Conservation (phyloP, 345 rosid genomes). For the Hibiscus trionum region DNA sequence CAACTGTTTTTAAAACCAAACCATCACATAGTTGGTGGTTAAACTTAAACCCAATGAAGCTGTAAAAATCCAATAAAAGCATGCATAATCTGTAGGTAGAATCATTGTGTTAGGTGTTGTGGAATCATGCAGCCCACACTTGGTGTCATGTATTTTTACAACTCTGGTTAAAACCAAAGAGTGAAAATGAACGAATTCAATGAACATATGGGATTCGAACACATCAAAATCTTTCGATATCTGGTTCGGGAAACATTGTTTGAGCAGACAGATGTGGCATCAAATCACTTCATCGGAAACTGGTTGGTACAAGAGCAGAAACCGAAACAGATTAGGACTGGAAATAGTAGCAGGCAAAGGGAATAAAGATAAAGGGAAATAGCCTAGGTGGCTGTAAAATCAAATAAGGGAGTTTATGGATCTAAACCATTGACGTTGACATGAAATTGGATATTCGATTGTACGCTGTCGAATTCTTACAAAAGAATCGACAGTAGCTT, state of each 20-base stretch:
- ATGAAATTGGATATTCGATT: neutral
- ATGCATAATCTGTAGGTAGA: neutral
- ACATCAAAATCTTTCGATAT: conserved; percentile 2
- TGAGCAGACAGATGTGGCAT: neutral
- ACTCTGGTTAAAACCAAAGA: neutral
- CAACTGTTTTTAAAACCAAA: neutral
- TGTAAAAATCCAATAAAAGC: neutral
- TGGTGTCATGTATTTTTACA: neutral
- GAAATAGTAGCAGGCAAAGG: neutral
- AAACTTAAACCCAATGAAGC: neutral
- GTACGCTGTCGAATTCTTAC: neutral
- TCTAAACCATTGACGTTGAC: neutral
- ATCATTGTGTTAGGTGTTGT: neutral
- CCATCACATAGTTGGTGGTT: too few relatives aligned
- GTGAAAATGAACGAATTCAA: conserved; percentile 4
- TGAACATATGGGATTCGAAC: neutral
- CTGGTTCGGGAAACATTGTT: conserved; percentile 6
- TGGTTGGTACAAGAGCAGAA: neutral
- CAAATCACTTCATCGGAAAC: neutral
- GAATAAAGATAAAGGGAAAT: conserved; percentile 8
- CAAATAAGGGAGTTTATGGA: conserved; percentile 1
- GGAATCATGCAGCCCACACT: neutral
- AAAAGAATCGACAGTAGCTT: neutral
- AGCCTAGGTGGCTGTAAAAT: neutral
- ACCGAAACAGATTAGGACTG: neutral